Evolutionary conservation across 1,139 yeast species (phyloP).

Genomic region (Taphrina flavorubra): DNA sequence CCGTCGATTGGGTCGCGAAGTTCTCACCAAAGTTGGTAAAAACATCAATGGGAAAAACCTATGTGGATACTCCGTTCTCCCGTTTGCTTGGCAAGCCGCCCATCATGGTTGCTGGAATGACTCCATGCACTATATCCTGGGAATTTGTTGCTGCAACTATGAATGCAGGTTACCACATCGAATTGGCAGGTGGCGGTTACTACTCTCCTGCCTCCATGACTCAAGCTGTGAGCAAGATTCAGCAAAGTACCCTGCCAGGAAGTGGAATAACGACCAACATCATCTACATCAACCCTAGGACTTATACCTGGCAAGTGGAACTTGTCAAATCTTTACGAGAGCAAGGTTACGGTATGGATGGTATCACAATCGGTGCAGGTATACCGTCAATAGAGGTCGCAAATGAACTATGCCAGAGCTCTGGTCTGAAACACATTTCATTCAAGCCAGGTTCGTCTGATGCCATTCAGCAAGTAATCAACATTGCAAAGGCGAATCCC

Average conservation of each 20-base stretch:
- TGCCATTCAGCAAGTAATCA: conserved; percentile 81
- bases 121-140: conserved; percentile 95
- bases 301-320: conserved; percentile 99
- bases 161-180: conserved; percentile 96
- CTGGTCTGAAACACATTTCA: conserved; percentile 92
- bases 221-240: conserved; percentile 73
- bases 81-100: conserved; percentile 94
- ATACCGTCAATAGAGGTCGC: conserved; percentile 98
- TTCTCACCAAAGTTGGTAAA: conserved; percentile 84
- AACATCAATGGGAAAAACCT: conserved; percentile 65
- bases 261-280: conserved; percentile 88
- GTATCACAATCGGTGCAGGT: conserved; percentile 98
- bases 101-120: conserved; percentile 98
- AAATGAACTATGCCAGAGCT: conserved; percentile 87
- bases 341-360: conserved; percentile 93
- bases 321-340: conserved; percentile 85
- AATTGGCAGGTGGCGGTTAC: conserved; percentile 98
- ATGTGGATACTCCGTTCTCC: conserved; percentile 92
- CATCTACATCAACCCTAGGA: conserved; percentile 94
- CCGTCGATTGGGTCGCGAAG: conserved; percentile 89
- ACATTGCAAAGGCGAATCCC: conserved; percentile 95
- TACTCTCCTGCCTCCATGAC: conserved; percentile 75
- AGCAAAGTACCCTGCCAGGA: conserved; percentile 68
- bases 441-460: conserved; percentile 98
- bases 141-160: conserved; percentile 90